Evolutionary conservation across 2,329 filamentous ascomycete species (phyloP), one percentile per base, ranked within the genome.

Genomic region (Trichoderma lentiforme): DNA sequence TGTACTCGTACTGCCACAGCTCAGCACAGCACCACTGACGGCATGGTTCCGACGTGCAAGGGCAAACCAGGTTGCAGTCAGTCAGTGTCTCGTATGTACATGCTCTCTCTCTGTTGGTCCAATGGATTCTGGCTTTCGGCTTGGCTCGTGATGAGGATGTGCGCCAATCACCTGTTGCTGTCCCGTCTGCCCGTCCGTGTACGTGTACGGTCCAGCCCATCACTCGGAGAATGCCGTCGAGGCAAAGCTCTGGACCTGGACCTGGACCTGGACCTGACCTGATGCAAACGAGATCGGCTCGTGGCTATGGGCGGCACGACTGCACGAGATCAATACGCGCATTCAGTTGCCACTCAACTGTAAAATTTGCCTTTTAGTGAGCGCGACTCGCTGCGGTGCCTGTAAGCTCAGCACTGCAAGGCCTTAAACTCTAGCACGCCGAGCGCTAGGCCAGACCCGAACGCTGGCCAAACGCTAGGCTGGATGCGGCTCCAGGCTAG

Each of bases 401-500:
- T 51, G 43, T 51, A 51, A 51, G 43, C 43, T 21, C n/a, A 51
- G 43, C 47, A 12, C 30, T 51, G 30, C 47, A 24, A 53, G 62
- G n/a, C 32, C 63, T 47, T 66, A 32, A 24, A 36, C 32, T 66
- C 63, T 26, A 32, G 47, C 63, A 53, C 28, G 47, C 53, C 26
- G 65, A 53, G 66, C 65, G 65, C 66, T 70, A 70, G 66, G 66
- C 66, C 66, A 70, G 66, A 51, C 66, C 66, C 66, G 66, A 69
- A 12, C 66, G 63, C 30, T 66, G 26, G 63, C 28, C 26, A 61
- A 24, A 36, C 32, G 62, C 62, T 64, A 64, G 39, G 62, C 62
- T n/a, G 26, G 26, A 64, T 64, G 39, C 39, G 62, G 62, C 39
- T 32, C 32, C 51, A 21, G 65, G 53, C 65, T 68, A 68, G 65